Conservation (phyloP, 2,329 filamentous ascomycete genomes). For the Fusarium anguioides region DNA sequence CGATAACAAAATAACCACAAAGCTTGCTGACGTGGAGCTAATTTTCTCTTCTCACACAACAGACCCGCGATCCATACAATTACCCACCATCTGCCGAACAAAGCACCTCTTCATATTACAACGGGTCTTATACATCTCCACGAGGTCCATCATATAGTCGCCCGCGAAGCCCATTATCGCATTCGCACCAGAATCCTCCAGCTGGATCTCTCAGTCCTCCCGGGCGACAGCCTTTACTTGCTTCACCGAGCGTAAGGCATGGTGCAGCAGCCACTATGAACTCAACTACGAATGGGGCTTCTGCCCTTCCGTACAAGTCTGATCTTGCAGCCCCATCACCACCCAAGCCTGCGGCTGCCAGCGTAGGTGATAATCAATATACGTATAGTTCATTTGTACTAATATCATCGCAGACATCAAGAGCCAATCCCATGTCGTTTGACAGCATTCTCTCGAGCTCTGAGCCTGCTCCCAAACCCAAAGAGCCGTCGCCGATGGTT, state of each 20-base stretch:
- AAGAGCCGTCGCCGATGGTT: slow-evolving; percentile 57
- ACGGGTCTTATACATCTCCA: slow-evolving; percentile 62
- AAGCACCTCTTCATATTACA: slow-evolving; percentile 59
- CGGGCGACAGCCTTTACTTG: slow-evolving; percentile 54
- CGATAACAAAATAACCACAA: slow-evolving; percentile 29
- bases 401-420: slow-evolving; percentile 66
- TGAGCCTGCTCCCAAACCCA: slow-evolving; percentile 70
- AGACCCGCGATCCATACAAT: slow-evolving; percentile 64
- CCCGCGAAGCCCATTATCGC: slow-evolving; percentile 63
- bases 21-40: slow-evolving; percentile 45
- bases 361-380: slow-evolving; percentile 47
- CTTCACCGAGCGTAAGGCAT: slow-evolving; percentile 62
- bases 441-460: slow-evolving; percentile 91
- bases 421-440: slow-evolving; percentile 91
- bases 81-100: slow-evolving; percentile 59
- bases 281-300: slow-evolving; percentile 55
- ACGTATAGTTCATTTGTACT: slow-evolving; percentile 19
- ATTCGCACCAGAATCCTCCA: slow-evolving; percentile 59
- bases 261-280: slow-evolving; percentile 53
- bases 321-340: slow-evolving; percentile 56
- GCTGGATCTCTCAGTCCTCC: slow-evolving; percentile 58
- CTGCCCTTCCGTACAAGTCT: slow-evolving; percentile 52
- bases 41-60: slow-evolving; percentile 41
- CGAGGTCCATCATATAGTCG: slow-evolving; percentile 56
- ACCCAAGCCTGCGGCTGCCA: slow-evolving; percentile 53